A percentile compares a stretch with the other conserved stretches of the same genome.
These are phyloP conservation scores for Eucalyptus polyanthemos DNA, from an alignment of 345 rosid species.

Conservation along the genomic window DNA sequence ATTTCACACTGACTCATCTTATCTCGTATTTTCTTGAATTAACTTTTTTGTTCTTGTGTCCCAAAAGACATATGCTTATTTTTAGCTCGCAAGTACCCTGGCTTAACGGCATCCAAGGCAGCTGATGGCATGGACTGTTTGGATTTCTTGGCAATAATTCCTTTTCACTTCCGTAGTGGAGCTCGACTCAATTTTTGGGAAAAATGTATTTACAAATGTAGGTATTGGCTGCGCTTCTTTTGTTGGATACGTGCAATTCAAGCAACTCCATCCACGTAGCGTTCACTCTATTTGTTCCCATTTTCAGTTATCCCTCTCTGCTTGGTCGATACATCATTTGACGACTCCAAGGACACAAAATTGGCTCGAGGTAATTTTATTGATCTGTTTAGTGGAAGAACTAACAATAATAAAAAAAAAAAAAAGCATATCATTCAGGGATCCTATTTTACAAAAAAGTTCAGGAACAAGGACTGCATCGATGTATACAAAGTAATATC, in stretches of 20 bases:
- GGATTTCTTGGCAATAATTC: too few species aligned
- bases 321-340: not conserved
- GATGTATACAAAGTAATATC: not conserved
- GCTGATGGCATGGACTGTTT: too few species aligned
- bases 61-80: not conserved
- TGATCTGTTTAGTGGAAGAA: not conserved
- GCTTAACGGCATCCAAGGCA: accelerated
- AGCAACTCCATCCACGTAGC: not conserved
- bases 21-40: not conserved
- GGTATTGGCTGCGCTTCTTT: not conserved
- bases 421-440: not conserved
- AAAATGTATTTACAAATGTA: not conserved
- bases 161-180: not conserved
- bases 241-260: not conserved
- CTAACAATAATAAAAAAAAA: not conserved
- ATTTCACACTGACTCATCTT: not conserved
- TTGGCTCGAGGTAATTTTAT: not conserved
- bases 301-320: not conserved
- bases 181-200: not conserved
- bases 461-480: too few species aligned
- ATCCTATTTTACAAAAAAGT: not conserved
- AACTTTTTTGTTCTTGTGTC: not conserved
- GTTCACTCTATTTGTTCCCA: not conserved
- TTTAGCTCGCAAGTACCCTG: not conserved
- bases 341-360: not conserved